These are phyloP conservation scores for Astrephomene gubernaculifera DNA, from an alignment of 139 green algal genomes.

Conservation along the genomic window DNA sequence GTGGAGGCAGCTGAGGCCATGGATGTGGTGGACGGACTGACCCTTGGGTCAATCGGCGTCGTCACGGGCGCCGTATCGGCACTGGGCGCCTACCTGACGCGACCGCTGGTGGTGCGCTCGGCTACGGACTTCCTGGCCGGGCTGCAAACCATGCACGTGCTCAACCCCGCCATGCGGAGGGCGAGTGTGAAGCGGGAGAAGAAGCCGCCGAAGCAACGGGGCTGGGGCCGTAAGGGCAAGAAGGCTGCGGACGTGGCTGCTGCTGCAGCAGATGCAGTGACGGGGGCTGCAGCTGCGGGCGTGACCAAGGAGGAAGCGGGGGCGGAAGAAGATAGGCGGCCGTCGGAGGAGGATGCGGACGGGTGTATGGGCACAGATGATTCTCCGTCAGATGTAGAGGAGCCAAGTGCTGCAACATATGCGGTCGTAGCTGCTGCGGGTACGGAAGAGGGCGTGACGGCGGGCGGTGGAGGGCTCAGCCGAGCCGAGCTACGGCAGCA, in stretches of 20 bases:
- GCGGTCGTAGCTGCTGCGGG: background rate
- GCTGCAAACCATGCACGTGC: constrained; percentile 35
- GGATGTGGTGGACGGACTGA: constrained; percentile 34
- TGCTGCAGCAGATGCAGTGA: constrained; percentile 1
- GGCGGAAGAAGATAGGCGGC: background rate
- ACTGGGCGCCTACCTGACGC: constrained; percentile 27
- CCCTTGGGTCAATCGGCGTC: constrained; percentile 26
- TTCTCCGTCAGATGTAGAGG: too few relatives aligned
- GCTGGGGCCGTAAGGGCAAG: background rate
- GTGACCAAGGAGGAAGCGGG: background rate
- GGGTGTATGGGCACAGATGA: too few relatives aligned
- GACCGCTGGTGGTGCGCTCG: constrained; percentile 6
- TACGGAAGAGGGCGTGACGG: too few relatives aligned
- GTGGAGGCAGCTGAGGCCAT: constrained; percentile 22
- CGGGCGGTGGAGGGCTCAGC: background rate
- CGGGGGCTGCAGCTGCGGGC: background rate
- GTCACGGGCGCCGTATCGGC: constrained; percentile 35
- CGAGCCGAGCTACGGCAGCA: background rate
- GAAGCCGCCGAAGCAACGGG: background rate
- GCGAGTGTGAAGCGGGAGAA: background rate
- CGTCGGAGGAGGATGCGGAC: background rate
- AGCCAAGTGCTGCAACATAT: background rate
- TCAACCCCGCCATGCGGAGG: constrained; percentile 35
- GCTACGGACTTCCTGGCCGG: constrained; percentile 13
- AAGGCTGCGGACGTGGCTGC: background rate